Evolutionary conservation across 768 basidiomycete species (phyloP), one percentile per base, ranked within the genome.

Genomic region (Podaxis sp.): DNA sequence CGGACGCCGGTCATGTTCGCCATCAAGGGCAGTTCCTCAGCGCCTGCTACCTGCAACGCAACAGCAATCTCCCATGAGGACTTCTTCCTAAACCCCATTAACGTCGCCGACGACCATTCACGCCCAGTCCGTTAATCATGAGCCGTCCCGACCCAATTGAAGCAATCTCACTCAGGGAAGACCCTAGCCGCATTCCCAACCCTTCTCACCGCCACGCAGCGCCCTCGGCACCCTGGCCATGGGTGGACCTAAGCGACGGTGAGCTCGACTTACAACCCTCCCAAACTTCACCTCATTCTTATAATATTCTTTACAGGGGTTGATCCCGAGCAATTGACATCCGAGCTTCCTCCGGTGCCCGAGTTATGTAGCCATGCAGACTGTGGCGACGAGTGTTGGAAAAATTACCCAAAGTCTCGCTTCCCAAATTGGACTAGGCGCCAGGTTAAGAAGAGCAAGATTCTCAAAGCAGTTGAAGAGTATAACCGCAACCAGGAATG

Each of bases 391-490:
- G 38, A 59, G 40, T 72, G 74, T 57, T 77, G 79, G 77, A 68
- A 58, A 57, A 70, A 65, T 4, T 78, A 79, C 53, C 79, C 77
- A 3, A 70, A 72, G 23, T 69, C 73, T 0, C 66, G 68, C 35
- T 86, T 81, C 60, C 81, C 80, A 25, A 86, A 84, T 61, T 84
- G 84, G 84, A 82, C 78, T 0, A 61, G 64, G 3, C 63, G 63
- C 13, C 82, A 82, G 60, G 69, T 77, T 10, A 61, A 63, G 48
- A 72, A 72, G 54, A 77, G 76, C 57, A 69, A 71, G 42, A 79
- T 79, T 37, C 63, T 66, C 10, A 66, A 67, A 7, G 23, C 40
- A 9, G 54, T 63, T 36, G 40, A 61, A 25, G 54, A 56, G 11
- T 44, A 57, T 16, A 40, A 57, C 10, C 46, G 1, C 25, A 9